phyloP scores from a whole-genome alignment of 352 stramenopile species.

The Pythium periplocum region DNA sequence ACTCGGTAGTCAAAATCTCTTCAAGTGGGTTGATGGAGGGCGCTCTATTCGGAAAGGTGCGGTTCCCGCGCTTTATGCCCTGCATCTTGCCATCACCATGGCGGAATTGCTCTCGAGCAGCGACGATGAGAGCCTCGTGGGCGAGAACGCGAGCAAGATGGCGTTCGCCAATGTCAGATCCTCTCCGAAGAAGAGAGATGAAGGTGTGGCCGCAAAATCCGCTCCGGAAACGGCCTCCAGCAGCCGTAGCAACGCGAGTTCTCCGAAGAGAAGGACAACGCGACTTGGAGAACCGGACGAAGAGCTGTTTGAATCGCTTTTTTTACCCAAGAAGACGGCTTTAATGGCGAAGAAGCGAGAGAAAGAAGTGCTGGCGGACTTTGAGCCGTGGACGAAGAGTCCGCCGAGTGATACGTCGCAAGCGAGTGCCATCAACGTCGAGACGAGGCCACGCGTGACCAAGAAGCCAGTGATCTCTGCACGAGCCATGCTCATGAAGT shows the following conservation, averaged over 20 bases:
- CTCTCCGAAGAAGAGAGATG: too few species aligned
- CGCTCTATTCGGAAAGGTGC: constrained; percentile 6
- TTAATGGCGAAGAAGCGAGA: neutral
- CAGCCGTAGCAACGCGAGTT: neutral
- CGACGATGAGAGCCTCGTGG: constrained; percentile 35
- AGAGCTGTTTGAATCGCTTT: constrained; percentile 22
- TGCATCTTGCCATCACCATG: constrained; percentile 12
- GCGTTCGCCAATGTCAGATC: too few species aligned
- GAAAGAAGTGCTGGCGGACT: constrained; percentile 7
- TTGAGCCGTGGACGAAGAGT: constrained; percentile 15
- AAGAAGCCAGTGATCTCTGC: constrained; percentile 60
- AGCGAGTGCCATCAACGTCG: too few species aligned
- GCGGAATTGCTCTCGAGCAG: constrained; percentile 68
- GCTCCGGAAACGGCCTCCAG: neutral
- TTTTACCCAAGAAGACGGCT: constrained; percentile 9
- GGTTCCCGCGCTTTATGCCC: constrained; percentile 10
- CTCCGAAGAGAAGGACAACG: neutral
- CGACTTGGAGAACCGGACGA: constrained; percentile 2
- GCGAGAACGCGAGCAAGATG: constrained; percentile 7
- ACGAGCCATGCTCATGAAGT: constrained; percentile 45
- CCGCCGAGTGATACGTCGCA: neutral
- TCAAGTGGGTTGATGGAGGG: neutral
- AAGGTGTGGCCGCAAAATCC: too few species aligned
- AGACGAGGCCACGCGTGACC: too few species aligned
- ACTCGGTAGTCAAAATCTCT: constrained; percentile 6